A percentile compares a stretch with the other conserved stretches of the same genome.
Evolutionary conservation across 257 asterid species (phyloP).

Genomic region (Nicotiana obtusifolia): DNA sequence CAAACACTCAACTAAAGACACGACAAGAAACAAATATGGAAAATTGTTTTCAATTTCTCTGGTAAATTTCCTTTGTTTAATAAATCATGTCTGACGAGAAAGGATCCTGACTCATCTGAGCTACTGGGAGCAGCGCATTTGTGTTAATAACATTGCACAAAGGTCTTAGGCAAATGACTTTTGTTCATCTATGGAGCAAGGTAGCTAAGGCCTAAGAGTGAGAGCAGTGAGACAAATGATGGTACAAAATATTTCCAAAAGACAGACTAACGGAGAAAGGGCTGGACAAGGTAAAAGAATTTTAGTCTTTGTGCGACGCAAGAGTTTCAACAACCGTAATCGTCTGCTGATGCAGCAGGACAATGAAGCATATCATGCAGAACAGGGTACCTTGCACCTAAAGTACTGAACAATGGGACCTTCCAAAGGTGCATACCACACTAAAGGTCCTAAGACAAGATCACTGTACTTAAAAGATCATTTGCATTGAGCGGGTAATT

Average conservation of each 20-base stretch:
- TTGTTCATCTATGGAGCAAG: not conserved
- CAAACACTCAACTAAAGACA: constrained; percentile 4
- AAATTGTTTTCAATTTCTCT: not conserved
- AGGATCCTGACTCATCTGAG: not conserved
- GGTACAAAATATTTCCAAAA: not conserved
- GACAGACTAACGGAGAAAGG: not conserved
- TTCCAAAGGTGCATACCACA: not conserved
- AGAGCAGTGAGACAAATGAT: not conserved
- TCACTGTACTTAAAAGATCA: no score
- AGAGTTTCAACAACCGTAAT: not conserved
- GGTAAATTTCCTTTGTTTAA: not conserved
- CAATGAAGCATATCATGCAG: not conserved
- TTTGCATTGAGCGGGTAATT: no score
- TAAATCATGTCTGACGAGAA: not conserved
- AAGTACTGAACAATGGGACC: not conserved
- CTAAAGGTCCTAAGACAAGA: not conserved
- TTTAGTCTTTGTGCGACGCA: not conserved
- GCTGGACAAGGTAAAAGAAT: not conserved
- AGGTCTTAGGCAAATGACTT: not conserved
- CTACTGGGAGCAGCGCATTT: not conserved
- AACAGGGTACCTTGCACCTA: not conserved
- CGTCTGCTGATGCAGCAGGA: not conserved
- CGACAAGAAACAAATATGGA: not conserved
- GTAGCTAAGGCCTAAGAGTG: not conserved
- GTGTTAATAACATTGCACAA: not conserved